These are phyloP conservation scores for Oehlia diaphana DNA, from an alignment of 192 early-diverging fungal genomes.

Conservation along the genomic window DNA sequence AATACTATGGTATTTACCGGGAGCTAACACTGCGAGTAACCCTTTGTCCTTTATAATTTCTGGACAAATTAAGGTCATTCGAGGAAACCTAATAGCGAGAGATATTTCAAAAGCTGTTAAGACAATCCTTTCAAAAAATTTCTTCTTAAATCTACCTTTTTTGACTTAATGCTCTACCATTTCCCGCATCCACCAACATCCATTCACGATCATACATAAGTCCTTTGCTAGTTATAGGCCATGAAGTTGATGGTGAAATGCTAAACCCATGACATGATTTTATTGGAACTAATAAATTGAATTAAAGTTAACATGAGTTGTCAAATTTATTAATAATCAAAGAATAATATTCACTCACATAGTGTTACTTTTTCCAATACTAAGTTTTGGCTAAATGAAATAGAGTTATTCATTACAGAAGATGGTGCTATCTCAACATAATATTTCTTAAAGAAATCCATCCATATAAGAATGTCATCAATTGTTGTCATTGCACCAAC, in stretches of 20 bases:
- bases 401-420: background rate
- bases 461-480: conserved; percentile 58
- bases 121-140: background rate
- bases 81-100: conserved; percentile 39
- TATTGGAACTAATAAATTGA: conserved; percentile 58
- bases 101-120: background rate
- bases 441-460: conserved; percentile 59
- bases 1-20: background rate
- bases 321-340: conserved; percentile 16
- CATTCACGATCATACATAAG: conserved; percentile 65
- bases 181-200: conserved; percentile 58
- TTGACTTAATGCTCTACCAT: conserved; percentile 62
- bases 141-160: conserved; percentile 43
- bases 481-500: conserved; percentile 71
- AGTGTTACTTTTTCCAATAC: conserved; percentile 3
- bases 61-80: conserved; percentile 65
- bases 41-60: conserved; percentile 40
- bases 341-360: conserved; percentile 30
- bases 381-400: background rate
- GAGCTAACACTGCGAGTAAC: conserved; percentile 49
- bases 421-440: conserved; percentile 46
- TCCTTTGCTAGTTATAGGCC: conserved; percentile 58
- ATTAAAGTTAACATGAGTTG: conserved; percentile 36
- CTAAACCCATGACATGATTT: conserved; percentile 76
- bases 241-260: conserved; percentile 41